These are phyloP conservation scores for Eucalyptus marginata DNA, from an alignment of 345 rosid genomes.

Conservation along the genomic window DNA sequence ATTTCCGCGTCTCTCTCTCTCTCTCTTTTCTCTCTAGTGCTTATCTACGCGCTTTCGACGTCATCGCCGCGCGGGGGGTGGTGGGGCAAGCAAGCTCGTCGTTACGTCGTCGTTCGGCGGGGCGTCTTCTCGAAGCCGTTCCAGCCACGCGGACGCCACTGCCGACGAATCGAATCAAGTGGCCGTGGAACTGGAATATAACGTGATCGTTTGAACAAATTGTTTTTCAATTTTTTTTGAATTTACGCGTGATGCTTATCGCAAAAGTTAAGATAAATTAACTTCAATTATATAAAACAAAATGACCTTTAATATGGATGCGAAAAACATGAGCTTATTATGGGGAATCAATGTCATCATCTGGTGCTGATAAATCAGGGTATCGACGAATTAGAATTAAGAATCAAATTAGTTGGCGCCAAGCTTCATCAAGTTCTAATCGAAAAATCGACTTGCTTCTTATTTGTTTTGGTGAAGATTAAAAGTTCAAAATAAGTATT, in stretches of 20 bases:
- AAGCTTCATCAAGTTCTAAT: neutral
- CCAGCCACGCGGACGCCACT: neutral
- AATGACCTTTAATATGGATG: too few relatives aligned
- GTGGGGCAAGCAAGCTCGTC: neutral
- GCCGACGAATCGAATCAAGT: neutral
- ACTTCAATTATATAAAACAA: neutral
- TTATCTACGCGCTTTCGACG: neutral
- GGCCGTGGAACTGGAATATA: neutral
- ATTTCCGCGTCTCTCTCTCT: neutral
- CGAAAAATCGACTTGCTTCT: fast-evolving
- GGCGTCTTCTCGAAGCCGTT: neutral
- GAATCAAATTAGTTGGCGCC: neutral
- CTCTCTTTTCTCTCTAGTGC: neutral
- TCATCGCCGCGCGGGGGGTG: neutral
- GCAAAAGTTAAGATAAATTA: neutral
- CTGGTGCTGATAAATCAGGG: fast-evolving
- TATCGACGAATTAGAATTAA: fast-evolving
- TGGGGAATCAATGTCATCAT: neutral
- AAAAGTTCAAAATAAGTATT: neutral
- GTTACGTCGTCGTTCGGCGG: neutral
- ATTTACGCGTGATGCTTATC: fast-evolving
- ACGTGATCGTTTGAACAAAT: too few relatives aligned
- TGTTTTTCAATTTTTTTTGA: neutral
- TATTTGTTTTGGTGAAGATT: neutral
- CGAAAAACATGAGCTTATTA: too few relatives aligned